phyloP scores from a whole-genome alignment of 306 rosid genomes.

The Albizia julibrissin region DNA sequence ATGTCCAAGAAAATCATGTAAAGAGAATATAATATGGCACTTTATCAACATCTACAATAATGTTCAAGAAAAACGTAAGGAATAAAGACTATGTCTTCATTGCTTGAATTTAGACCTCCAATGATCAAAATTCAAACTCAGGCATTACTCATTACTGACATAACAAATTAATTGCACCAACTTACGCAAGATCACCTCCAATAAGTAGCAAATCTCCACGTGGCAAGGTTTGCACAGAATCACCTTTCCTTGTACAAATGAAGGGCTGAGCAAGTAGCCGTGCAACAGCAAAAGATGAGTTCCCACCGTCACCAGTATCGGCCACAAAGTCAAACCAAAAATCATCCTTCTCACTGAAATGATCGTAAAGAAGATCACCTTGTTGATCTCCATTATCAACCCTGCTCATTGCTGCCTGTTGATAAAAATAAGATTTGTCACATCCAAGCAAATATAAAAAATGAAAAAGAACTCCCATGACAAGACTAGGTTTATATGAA shows the following conservation, averaged over 20 bases:
- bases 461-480: conserved; percentile 7
- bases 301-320: conserved; percentile 99
- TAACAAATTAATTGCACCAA: conserved; percentile 26
- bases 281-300: conserved; percentile 92
- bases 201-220: conserved; percentile 88
- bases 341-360: conserved; percentile 74
- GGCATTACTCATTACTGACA: not conserved
- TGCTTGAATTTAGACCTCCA: conserved; percentile 19
- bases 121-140: not conserved
- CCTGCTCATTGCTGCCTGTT: conserved; percentile 96
- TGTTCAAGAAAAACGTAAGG: not conserved
- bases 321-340: conserved; percentile 99
- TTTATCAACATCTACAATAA: conserved; percentile 27
- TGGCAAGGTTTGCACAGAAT: conserved; percentile 56
- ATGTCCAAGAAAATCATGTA: not conserved
- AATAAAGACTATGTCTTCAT: conserved; percentile 17
- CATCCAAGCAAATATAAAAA: conserved; percentile 13
- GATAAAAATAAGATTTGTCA: conserved; percentile 37
- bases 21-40: not conserved
- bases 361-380: conserved; percentile 71
- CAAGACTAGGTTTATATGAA: conserved; percentile 13
- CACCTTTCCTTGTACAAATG: conserved; percentile 54
- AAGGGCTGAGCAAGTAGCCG: conserved; percentile 89
- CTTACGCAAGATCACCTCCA: conserved; percentile 99
- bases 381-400: conserved; percentile 58